Conservation (phyloP, 1,284 basidiomycete genomes). For the Somion occarium region DNA sequence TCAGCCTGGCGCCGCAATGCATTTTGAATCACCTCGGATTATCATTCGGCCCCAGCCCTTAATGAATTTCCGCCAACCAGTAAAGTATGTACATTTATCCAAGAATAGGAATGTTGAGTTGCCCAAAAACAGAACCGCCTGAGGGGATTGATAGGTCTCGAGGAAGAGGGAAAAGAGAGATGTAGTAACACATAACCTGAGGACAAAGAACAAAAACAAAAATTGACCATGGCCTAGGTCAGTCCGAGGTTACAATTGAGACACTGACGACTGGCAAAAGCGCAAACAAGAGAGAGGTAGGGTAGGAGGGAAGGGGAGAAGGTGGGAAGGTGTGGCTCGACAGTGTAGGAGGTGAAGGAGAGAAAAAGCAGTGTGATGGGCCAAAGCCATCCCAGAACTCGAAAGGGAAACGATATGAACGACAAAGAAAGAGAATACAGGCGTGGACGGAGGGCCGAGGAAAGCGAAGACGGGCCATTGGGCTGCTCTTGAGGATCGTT, state of each 20-base stretch:
- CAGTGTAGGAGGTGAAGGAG: background rate
- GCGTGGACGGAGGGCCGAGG: background rate
- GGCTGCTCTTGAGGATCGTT: constrained; percentile 18
- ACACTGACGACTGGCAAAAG: background rate
- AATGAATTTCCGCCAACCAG: background rate
- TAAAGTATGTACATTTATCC: background rate
- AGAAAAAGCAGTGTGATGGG: background rate
- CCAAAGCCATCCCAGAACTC: background rate
- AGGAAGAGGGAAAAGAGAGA: background rate
- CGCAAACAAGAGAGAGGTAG: background rate
- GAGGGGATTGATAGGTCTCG: background rate
- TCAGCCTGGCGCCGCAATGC: no score
- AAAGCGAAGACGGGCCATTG: background rate
- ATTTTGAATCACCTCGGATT: no score
- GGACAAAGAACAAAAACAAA: background rate
- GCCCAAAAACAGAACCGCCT: background rate
- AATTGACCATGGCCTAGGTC: background rate
- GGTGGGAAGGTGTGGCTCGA: background rate
- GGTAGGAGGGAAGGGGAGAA: background rate
- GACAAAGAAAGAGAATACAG: background rate
- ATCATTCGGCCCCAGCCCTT: background rate
- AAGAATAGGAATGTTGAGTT: no score
- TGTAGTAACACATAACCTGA: constrained; percentile 5
- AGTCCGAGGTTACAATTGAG: background rate
- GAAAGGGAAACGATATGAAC: background rate